A percentile compares a stretch with the other conserved stretches of the same genome.
phyloP scores from a whole-genome alignment of 306 rosid genomes.

The Begonia loranthoides region DNA sequence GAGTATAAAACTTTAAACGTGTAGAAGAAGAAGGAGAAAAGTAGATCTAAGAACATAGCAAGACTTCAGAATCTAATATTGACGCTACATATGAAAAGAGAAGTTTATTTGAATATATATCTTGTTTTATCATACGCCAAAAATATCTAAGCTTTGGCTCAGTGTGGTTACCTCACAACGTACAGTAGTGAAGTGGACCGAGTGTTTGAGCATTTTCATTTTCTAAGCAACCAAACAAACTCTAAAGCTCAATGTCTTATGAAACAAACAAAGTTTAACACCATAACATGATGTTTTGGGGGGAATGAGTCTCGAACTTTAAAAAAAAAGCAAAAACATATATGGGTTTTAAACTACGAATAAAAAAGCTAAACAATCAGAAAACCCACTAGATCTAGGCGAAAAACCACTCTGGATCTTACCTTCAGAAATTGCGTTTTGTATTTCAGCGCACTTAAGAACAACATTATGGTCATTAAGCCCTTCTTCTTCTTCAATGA shows the following conservation, averaged over 20 bases:
- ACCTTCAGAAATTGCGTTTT: slow-evolving; percentile 73
- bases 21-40: no score
- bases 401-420: neutral
- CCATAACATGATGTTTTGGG: no score
- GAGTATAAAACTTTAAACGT: no score
- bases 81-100: no score
- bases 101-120: no score
- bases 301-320: no score
- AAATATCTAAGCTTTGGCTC: neutral
- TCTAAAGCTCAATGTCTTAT: neutral
- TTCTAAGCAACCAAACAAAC: slow-evolving; percentile 5
- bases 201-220: neutral
- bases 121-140: neutral
- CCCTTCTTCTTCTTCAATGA: slow-evolving; percentile 69
- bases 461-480: slow-evolving; percentile 57
- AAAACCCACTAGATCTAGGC: slow-evolving; percentile 5
- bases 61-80: no score
- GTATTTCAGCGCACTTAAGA: slow-evolving; percentile 61
- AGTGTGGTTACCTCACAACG: no score
- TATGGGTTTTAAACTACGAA: neutral
- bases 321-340: no score
- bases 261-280: neutral
- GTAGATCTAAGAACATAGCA: no score
- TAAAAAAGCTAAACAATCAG: slow-evolving; percentile 7
- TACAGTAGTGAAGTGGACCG: neutral